Base-by-base conservation (phyloP, 768 basidiomycete genomes). In the Lactifluus pinguis region DNA sequence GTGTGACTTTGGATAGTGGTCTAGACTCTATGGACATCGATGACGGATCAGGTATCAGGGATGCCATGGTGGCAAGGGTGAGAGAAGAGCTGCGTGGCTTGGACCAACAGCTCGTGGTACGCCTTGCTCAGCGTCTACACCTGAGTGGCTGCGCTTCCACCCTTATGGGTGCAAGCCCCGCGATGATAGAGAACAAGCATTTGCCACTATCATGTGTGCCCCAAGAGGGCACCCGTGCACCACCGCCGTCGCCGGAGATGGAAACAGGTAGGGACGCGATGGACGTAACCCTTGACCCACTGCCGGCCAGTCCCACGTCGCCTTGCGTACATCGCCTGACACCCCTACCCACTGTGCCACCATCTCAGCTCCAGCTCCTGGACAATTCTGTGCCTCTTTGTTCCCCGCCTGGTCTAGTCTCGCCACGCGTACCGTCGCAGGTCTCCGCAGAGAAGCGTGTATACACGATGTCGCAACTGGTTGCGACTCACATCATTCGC, bases 401-500 rank as follows among this genome's bases (percentile, higher is more conserved):
- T 25, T 42, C 56, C 2, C 61, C 61, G 0, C 61, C 61, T 47
- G 56, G 61, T 30, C 61, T 62, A 4, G 56, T 62, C 32, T 62
- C 61, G 39, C 61, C 61, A 15, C 61, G 61, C 32, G 51, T 53
- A 17, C 41, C 50, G 17, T 4, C 61, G 19, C 51, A 48, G 34
- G 6, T 39, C 14, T 6, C 62, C 13, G 32, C 59, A 6, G 63
- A 60, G 48, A 57, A 60, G 47, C 55, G 52, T 36, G 47, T 64
- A 17, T 64, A 60, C 49, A 60, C 62, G 14, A 66, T 66, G 63
- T 42, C 62, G 48, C 62, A 66, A 49, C 65, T 66, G 54, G 65
- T 66, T 57, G 65, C 65, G 55, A 58, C 62, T 42, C 65, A 65
- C 25, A 57, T 57, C 13, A 38, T 66, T 53, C 62, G 62, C 55